These are phyloP conservation scores for Plasmodium falciparum DNA, from an alignment of 169 alveolate genomes.

Conservation along the genomic window DNA sequence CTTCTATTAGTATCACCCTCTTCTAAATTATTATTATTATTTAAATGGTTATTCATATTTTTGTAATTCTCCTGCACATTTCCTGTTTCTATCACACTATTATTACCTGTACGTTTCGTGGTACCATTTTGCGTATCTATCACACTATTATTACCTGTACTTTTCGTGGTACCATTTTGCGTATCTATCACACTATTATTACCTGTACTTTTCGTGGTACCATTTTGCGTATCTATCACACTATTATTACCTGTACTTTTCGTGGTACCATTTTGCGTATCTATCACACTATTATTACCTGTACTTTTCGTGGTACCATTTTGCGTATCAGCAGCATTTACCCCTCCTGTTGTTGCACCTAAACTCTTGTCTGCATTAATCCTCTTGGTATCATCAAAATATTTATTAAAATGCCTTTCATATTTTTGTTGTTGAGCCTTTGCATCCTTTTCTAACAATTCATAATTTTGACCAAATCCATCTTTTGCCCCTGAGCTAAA, in stretches of 20 bases:
- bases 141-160: too few species aligned
- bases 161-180: not conserved
- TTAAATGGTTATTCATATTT: too few species aligned
- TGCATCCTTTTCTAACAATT: slow-evolving; percentile 81
- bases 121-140: too few species aligned
- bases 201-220: not conserved
- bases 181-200: too few species aligned
- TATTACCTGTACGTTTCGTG: too few species aligned
- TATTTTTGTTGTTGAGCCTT: slow-evolving; percentile 84
- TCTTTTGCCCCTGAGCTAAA: slow-evolving; percentile 90
- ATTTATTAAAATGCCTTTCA: slow-evolving; percentile 80
- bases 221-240: not conserved
- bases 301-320: not conserved
- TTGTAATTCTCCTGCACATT: too few species aligned
- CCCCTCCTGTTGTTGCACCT: not conserved
- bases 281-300: too few species aligned
- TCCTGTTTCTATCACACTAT: too few species aligned
- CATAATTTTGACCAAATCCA: slow-evolving; percentile 87
- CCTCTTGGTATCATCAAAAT: slow-evolving; percentile 59
- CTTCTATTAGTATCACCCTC: too few species aligned
- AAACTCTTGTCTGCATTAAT: not conserved
- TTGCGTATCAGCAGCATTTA: not conserved
- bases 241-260: too few species aligned
- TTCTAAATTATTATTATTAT: too few species aligned
- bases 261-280: not conserved